Evolutionary conservation across 2,329 filamentous ascomycete genomes (phyloP).

Genomic region (Colletotrichum cordylinicola): DNA sequence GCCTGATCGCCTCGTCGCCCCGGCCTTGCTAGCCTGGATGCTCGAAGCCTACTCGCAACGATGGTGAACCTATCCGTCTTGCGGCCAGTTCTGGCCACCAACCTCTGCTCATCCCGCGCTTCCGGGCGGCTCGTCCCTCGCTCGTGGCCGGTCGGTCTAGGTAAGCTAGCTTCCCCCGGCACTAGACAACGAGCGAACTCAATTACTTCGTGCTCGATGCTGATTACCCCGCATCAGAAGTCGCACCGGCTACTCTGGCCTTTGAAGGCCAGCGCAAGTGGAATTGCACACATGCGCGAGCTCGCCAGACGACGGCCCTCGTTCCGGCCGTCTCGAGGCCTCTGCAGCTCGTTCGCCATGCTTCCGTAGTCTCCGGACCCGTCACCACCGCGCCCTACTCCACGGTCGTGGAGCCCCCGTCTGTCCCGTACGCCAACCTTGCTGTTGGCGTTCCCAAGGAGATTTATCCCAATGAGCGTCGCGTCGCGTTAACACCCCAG

Average conservation of each 20-base stretch:
- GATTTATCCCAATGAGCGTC: slow-evolving; percentile 78
- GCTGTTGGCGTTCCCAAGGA: slow-evolving; percentile 83
- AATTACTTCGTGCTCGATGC: not conserved
- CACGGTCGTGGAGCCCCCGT: slow-evolving; percentile 45
- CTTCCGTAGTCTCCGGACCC: slow-evolving; percentile 36
- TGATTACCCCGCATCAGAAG: slow-evolving; percentile 5
- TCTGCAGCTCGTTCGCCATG: slow-evolving; percentile 45
- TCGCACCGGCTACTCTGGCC: not conserved
- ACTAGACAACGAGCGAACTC: not conserved
- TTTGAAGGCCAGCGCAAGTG: slow-evolving; percentile 27
- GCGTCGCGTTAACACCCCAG: slow-evolving; percentile 83
- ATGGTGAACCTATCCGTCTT: slow-evolving; percentile 18
- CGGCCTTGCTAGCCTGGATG: slow-evolving; percentile 14
- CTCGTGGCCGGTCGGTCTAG: not conserved
- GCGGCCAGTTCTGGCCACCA: slow-evolving; percentile 18
- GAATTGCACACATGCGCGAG: slow-evolving; percentile 44
- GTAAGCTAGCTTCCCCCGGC: slow-evolving; percentile 2
- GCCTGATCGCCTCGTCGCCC: slow-evolving; percentile 1
- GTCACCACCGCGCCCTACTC: slow-evolving; percentile 38
- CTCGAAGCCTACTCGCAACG: not conserved
- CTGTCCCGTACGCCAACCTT: slow-evolving; percentile 72
- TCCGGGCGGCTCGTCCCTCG: slow-evolving; percentile 8
- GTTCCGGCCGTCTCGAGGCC: slow-evolving; percentile 33
- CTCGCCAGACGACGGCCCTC: slow-evolving; percentile 31
- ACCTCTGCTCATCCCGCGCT: slow-evolving; percentile 3